These are phyloP conservation scores for Termitomyces sp. DNA, from an alignment of 768 basidiomycete genomes.

Conservation along the genomic window DNA sequence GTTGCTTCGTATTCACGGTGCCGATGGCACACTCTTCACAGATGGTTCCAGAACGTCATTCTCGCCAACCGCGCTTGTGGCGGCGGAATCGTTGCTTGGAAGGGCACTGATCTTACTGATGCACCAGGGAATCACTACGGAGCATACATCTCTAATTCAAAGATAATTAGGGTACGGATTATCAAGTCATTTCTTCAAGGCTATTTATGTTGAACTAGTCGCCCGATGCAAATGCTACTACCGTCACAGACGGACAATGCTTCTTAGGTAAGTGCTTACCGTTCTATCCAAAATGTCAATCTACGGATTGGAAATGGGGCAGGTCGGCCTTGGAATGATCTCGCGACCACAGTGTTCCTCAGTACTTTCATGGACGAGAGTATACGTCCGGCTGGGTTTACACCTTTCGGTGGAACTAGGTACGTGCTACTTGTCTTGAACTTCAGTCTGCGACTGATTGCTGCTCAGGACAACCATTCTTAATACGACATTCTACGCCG, in stretches of 20 bases:
- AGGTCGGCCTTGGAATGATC: constrained; percentile 59
- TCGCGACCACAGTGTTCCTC: constrained; percentile 49
- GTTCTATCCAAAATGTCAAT: too few relatives aligned
- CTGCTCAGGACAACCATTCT: constrained; percentile 35
- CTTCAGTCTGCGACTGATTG: background rate
- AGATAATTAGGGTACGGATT: constrained; percentile 45
- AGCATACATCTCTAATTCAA: constrained; percentile 49
- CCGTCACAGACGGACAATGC: constrained; percentile 36
- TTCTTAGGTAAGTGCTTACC: constrained; percentile 36
- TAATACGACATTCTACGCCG: constrained; percentile 54
- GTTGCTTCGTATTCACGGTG: background rate
- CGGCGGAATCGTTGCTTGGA: constrained; percentile 63
- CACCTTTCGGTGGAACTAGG: constrained; percentile 38
- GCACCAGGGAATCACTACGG: constrained; percentile 48
- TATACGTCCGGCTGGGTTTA: constrained; percentile 46
- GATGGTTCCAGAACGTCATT: constrained; percentile 55
- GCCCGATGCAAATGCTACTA: constrained; percentile 49
- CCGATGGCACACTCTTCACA: constrained; percentile 12
- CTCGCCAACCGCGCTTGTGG: constrained; percentile 62
- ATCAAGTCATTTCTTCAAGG: background rate
- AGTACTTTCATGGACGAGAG: constrained; percentile 54
- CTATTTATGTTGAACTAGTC: constrained; percentile 29
- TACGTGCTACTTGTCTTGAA: constrained; percentile 4
- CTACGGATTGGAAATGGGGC: constrained; percentile 1
- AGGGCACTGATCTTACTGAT: constrained; percentile 48